These are phyloP conservation scores for Globisporangium canariense DNA, from an alignment of 352 stramenopile genomes.

Conservation along the genomic window DNA sequence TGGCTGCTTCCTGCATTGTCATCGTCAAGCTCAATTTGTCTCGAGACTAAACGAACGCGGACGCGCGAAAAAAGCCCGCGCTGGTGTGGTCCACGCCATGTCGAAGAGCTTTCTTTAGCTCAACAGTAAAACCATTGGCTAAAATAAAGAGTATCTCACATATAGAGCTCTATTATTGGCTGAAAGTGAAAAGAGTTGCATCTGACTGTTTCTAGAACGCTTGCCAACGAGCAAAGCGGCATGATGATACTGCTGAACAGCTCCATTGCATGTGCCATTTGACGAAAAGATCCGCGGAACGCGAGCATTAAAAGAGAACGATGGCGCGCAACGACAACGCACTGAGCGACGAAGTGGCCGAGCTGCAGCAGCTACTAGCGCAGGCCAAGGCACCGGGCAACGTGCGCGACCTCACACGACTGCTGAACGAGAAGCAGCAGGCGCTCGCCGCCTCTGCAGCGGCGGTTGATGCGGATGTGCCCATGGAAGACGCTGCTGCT, in stretches of 20 bases:
- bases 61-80: slow-evolving; percentile 8
- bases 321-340: slow-evolving; percentile 28
- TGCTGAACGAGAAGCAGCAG: slow-evolving; percentile 62
- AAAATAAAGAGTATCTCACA: background rate
- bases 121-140: background rate
- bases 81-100: slow-evolving; percentile 9
- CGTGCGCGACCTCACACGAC: slow-evolving; percentile 50
- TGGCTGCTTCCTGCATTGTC: slow-evolving; percentile 2
- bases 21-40: background rate
- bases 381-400: slow-evolving; percentile 56
- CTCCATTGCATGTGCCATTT: background rate
- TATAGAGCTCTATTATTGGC: background rate
- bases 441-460: slow-evolving; percentile 20
- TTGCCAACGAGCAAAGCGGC: background rate
- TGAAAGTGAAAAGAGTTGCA: background rate
- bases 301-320: background rate
- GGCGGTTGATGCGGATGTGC: background rate
- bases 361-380: slow-evolving; percentile 64
- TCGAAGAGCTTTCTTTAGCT: background rate
- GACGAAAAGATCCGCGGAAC: background rate
- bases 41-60: background rate
- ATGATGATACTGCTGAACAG: no score
- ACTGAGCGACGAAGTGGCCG: slow-evolving; percentile 49
- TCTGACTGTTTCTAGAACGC: slow-evolving; percentile 4
- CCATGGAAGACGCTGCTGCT: slow-evolving; percentile 8